Evolutionary conservation across 805 yeast genomes (phyloP).

Genomic region (Phaffomyces thermotolerans): DNA sequence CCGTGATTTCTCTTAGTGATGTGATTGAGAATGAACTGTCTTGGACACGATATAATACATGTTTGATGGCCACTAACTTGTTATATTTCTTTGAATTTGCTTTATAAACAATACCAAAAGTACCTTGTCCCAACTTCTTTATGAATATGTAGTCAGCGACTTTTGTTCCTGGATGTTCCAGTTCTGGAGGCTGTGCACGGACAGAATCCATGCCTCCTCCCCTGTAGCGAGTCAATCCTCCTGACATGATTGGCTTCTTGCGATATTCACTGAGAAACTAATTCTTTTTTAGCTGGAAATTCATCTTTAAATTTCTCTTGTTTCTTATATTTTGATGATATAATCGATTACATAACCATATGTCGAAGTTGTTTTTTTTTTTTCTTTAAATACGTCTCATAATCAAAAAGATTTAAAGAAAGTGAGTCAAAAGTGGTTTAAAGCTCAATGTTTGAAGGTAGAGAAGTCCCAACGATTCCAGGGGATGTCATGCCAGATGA

Average conservation of each 20-base stretch:
- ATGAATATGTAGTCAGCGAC: conserved; percentile 26
- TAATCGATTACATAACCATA: not conserved
- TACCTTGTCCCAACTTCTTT: conserved; percentile 69
- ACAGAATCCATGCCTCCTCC: not conserved
- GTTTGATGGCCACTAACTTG: conserved; percentile 77
- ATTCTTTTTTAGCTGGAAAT: too few relatives aligned
- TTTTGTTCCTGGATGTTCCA: conserved; percentile 11
- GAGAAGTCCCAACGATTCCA: conserved; percentile 76
- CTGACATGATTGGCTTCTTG: not conserved
- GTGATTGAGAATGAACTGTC: conserved; percentile 78
- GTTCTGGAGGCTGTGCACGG: not conserved
- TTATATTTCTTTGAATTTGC: conserved; percentile 36
- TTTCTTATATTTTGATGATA: too few relatives aligned
- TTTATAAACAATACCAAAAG: conserved; percentile 83
- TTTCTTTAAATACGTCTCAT: too few relatives aligned
- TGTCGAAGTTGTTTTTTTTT: not conserved
- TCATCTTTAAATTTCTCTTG: not conserved
- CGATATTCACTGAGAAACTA: not conserved
- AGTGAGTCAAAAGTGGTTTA: not conserved
- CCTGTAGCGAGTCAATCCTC: conserved; percentile 1
- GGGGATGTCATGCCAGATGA: conserved; percentile 73
- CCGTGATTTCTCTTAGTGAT: conserved; percentile 85
- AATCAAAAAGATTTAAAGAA: too few relatives aligned
- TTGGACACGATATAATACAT: conserved; percentile 44
- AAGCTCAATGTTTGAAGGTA: conserved; percentile 14